phyloP scores from a whole-genome alignment of 257 asterid species.

The Solanum chaucha region DNA sequence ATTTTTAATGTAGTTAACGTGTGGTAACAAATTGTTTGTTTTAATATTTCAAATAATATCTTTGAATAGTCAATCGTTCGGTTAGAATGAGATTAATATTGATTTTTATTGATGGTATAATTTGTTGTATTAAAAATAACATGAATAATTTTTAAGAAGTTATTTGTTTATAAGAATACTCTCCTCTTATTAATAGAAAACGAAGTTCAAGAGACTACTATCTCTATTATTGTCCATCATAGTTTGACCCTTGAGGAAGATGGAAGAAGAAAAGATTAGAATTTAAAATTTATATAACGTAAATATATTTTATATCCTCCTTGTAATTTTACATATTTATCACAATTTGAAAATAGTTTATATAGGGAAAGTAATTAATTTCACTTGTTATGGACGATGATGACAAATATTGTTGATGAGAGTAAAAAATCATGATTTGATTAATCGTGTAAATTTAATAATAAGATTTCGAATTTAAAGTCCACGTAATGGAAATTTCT shows the following conservation, averaged over 20 bases:
- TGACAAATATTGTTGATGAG: background rate
- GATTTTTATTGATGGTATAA: background rate
- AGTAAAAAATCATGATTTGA: background rate
- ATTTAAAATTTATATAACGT: background rate
- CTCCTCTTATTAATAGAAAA: background rate
- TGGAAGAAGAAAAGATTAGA: background rate
- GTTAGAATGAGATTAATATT: background rate
- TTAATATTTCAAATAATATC: background rate
- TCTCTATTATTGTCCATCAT: background rate
- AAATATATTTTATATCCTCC: background rate
- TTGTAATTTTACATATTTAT: background rate
- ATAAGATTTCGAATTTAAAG: background rate
- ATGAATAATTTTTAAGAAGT: background rate
- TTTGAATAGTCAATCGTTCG: background rate
- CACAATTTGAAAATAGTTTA: background rate
- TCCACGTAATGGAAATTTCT: background rate
- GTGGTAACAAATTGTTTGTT: background rate
- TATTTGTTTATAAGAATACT: background rate
- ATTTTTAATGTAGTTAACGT: background rate
- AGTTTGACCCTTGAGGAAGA: background rate
- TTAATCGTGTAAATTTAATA: background rate
- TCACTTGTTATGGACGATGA: background rate
- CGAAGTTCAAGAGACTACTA: background rate
- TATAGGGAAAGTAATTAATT: background rate
- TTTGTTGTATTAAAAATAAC: background rate